Base-by-base conservation (phyloP, 2,329 filamentous ascomycete genomes). In the Fusarium tanahbumbuense region DNA sequence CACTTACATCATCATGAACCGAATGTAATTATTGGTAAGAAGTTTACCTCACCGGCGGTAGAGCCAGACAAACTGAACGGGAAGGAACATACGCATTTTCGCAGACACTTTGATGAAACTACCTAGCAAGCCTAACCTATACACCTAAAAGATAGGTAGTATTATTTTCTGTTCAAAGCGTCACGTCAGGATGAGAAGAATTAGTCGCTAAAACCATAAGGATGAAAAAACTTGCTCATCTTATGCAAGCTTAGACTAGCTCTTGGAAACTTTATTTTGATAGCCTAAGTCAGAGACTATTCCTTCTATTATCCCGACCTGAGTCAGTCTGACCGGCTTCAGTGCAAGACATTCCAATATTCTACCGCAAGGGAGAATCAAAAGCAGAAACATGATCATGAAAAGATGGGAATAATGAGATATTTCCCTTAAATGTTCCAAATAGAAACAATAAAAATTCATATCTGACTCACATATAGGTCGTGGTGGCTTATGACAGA, bases 361-460 rank as follows among this genome's bases (percentile, higher is more conserved):
- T 28, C 18, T 10, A 42, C 23, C 48, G 49, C 23, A 52, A 52
- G 49, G 49, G 49, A 27, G 49, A 20, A 9, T n/a, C 23, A 54
- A 54, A 40, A 45, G 30, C 30, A 20, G 45, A 54, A 30, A n/a
- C 18, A 22, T 32, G 20, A 13, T 48, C 44, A 30, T 22, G n/a
- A n/a, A 49, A n/a, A 27, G 23, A 46, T 42, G 41, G 15, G n/a
- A 52, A 13, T 20, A 25, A 41, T 44, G 32, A 11, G 44, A 56
- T 34, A 50, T 47, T 23, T 63, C 23, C 12, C 28, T 20, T 6
- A 5, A 27, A 28, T 20, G 49, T 57, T 68, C 52, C 48, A 49
- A 45, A 42, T 46, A 54, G 30, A 64, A 64, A 48, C 59, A 61
- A 53, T 30, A 45, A 9, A 61, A 28, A 37, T 40, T 20, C 30